These are phyloP conservation scores for Cenococcum geophilum DNA, from an alignment of 495 filamentous ascomycete genomes.

Conservation along the genomic window DNA sequence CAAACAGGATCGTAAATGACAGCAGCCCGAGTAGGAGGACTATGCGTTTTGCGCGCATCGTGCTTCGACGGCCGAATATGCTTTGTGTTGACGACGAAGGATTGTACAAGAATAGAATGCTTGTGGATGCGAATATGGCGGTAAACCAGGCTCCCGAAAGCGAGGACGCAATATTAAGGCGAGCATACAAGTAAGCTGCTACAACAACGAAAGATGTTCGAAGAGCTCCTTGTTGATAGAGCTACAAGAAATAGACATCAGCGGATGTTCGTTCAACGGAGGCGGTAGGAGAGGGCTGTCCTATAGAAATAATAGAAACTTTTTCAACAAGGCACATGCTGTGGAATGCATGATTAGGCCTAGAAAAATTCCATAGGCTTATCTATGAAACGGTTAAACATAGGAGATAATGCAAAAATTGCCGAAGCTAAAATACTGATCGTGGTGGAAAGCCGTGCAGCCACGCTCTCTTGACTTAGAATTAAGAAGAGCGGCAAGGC, in stretches of 20 bases:
- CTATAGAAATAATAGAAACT: too few relatives aligned
- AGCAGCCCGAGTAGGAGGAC: constrained; percentile 14
- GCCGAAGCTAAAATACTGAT: too few relatives aligned
- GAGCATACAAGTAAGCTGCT: constrained; percentile 23
- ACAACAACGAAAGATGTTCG: constrained; percentile 15
- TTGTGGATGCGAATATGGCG: constrained; percentile 13
- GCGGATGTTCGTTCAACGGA: neutral
- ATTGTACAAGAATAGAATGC: constrained; percentile 12
- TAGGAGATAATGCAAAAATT: too few relatives aligned
- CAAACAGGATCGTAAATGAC: constrained; percentile 15
- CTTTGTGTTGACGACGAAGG: constrained; percentile 17
- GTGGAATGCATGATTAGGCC: too few relatives aligned
- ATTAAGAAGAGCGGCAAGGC: too few relatives aligned
- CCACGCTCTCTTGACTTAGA: too few relatives aligned
- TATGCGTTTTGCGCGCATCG: constrained; percentile 25
- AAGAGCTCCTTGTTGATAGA: constrained; percentile 23
- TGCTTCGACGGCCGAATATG: constrained; percentile 10
- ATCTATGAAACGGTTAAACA: too few relatives aligned
- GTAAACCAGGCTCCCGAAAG: constrained; percentile 28
- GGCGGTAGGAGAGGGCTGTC: neutral
- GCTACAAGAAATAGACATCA: constrained; percentile 9
- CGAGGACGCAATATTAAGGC: constrained; percentile 11
- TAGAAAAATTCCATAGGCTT: too few relatives aligned
- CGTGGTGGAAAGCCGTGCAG: too few relatives aligned
- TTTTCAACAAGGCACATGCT: too few relatives aligned